Conservation (phyloP, 345 rosid species). For the Crucihimalaya himalaica region DNA sequence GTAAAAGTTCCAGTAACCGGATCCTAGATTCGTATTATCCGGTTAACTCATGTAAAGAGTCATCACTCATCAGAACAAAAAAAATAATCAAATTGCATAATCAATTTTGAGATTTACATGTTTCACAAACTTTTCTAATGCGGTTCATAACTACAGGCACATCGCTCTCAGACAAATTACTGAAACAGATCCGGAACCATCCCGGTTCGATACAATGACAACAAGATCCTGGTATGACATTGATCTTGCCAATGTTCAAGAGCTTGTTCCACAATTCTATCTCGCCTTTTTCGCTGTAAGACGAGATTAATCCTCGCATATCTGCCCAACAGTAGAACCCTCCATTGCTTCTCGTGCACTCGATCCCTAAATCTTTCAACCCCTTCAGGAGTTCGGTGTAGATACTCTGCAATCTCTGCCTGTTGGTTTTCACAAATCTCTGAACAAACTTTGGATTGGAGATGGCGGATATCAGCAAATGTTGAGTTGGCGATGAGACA, state of each 20-base stretch:
- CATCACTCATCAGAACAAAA: background rate
- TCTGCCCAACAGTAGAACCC: slow-evolving; percentile 91
- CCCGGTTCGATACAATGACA: slow-evolving; percentile 97
- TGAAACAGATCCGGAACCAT: slow-evolving; percentile 81
- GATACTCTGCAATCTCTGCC: slow-evolving; percentile 55
- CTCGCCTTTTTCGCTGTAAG: slow-evolving; percentile 90
- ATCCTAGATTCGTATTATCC: background rate
- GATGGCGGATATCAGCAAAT: slow-evolving; percentile 62
- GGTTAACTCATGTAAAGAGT: background rate
- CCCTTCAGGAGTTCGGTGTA: slow-evolving; percentile 50
- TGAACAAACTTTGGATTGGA: slow-evolving; percentile 54
- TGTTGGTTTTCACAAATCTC: slow-evolving; percentile 46
- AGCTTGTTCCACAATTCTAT: slow-evolving; percentile 90
- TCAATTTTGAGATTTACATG: slow-evolving; percentile 66
- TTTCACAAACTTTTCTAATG: slow-evolving; percentile 56
- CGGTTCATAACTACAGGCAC: slow-evolving; percentile 65
- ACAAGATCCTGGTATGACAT: slow-evolving; percentile 78
- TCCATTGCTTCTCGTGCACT: slow-evolving; percentile 60
- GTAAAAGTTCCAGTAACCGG: background rate
- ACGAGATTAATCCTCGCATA: slow-evolving; percentile 68
- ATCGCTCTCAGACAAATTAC: slow-evolving; percentile 63
- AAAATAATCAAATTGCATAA: slow-evolving; percentile 36
- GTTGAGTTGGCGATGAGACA: slow-evolving; percentile 69
- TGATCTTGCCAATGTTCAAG: slow-evolving; percentile 66
- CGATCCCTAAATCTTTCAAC: slow-evolving; percentile 65